These are phyloP conservation scores for Leccinum laetum DNA, from an alignment of 1,284 basidiomycete species.

Conservation along the genomic window DNA sequence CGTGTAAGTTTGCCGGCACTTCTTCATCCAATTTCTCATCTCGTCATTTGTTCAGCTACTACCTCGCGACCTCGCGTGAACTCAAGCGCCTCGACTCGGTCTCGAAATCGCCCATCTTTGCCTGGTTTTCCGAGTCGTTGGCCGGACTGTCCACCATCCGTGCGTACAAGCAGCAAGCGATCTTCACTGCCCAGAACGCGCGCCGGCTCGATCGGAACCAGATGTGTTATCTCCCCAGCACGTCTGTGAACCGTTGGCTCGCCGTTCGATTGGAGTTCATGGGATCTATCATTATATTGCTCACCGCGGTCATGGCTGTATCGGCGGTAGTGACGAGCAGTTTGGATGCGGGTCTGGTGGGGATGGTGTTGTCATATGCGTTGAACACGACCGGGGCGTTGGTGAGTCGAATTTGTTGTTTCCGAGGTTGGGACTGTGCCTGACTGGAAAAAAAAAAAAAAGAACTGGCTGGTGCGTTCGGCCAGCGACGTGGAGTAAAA, in stretches of 20 bases:
- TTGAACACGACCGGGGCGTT: constrained; percentile 77
- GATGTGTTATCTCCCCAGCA: constrained; percentile 74
- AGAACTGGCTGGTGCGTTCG: constrained; percentile 91
- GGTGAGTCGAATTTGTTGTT: constrained; percentile 38
- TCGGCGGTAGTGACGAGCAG: constrained; percentile 67
- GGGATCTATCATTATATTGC: constrained; percentile 80
- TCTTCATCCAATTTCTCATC: constrained; percentile 2
- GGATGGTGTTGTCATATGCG: constrained; percentile 88
- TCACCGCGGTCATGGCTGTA: constrained; percentile 72
- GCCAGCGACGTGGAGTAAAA: constrained; percentile 95
- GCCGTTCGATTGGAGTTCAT: constrained; percentile 82
- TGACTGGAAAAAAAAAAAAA: neutral
- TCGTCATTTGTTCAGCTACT: constrained; percentile 57
- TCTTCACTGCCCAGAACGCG: constrained; percentile 82
- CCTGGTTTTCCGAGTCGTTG: constrained; percentile 87
- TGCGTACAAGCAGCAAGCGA: constrained; percentile 69
- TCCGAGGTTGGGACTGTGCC: neutral
- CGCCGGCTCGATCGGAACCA: constrained; percentile 84
- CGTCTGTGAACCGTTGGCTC: constrained; percentile 80
- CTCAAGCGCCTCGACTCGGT: constrained; percentile 92
- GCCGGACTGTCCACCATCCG: constrained; percentile 87
- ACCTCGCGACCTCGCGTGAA: constrained; percentile 89
- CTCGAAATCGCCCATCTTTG: constrained; percentile 90
- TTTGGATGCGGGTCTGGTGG: constrained; percentile 89
- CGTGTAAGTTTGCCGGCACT: constrained; percentile 44